Base-by-base conservation (phyloP, 129 eudicot species). In the Lactuca sativa region DNA sequence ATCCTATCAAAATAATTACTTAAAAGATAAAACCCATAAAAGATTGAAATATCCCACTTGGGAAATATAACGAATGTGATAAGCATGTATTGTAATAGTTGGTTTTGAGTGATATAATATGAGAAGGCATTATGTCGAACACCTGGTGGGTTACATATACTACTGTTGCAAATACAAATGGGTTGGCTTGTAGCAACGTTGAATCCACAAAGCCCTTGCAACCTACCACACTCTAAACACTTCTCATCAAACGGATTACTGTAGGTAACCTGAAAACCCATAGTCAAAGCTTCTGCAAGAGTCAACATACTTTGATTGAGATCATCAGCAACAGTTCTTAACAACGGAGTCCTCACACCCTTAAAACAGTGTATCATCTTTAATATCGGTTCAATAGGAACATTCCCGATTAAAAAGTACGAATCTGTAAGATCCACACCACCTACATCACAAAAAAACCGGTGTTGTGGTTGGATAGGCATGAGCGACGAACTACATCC, bases 191-290 rank as follows among this genome's bases (percentile, higher is more conserved):
- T 52, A 41, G 34, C 43, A 9, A 51, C 15, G 7, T 73, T 70
- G 41, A 81, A 81, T 47, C 87, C 89, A 68, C 96, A 88, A 49
- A 63, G 43, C 38, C 87, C 80, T 32, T 83, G 77, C 37, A n/a
- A 62, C 18, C 64, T 32, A 16, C 32, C 41, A 71, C 96, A 88
- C 63, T 78, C 56, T 2, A 25, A 56, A 78, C 96, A 88, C 70
- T 6, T 32, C 0, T 71, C 74, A 55, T 15, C 69, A 68, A 74
- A 77, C 3, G 86, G 84, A 62, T 79, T 84, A n/a, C 74, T 72
- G 56, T 69, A 86, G 13, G 72, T 52, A 52, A 86, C 89, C 72
- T 67, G 70, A 72, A 89, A 83, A 62, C 92, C 96, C 66, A 62
- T 17, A 58, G 72, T 79, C 48, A 88, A 54, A 7, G 85, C 85